phyloP scores from a whole-genome alignment of 305 asterid genomes.

The Fraxinus velutina region DNA sequence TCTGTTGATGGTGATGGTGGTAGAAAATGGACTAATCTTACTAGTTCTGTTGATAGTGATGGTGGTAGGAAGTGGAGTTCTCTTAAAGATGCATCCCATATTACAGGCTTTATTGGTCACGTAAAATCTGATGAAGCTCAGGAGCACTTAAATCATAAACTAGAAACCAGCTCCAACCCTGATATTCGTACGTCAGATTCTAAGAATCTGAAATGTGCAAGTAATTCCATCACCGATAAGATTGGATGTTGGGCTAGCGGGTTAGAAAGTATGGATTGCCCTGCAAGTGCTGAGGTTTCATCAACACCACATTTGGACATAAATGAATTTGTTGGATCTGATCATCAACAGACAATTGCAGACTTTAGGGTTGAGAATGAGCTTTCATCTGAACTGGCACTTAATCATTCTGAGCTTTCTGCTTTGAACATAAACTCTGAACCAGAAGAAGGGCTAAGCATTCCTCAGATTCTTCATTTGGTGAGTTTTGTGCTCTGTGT shows the following conservation, averaged over 20 bases:
- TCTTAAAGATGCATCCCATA: conserved; percentile 26
- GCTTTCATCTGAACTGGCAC: conserved; percentile 46
- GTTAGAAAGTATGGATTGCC: conserved; percentile 32
- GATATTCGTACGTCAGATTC: conserved; percentile 45
- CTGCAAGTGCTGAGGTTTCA: conserved; percentile 44
- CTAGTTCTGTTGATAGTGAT: conserved; percentile 85
- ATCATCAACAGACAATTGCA: conserved; percentile 42
- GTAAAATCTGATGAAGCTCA: conserved; percentile 56
- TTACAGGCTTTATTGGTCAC: conserved; percentile 46
- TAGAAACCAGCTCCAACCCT: conserved; percentile 49
- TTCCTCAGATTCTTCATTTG: conserved; percentile 91
- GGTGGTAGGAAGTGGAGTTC: conserved; percentile 94
- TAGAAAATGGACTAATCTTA: conserved; percentile 82
- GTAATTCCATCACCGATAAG: conserved; percentile 42
- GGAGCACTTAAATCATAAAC: conserved; percentile 41
- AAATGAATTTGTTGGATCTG: conserved; percentile 59
- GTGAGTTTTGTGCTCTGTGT: conserved; percentile 46
- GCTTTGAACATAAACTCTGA: conserved; percentile 48
- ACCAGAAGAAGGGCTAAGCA: conserved; percentile 72
- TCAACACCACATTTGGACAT: conserved; percentile 47
- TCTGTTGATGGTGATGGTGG: conserved; percentile 86
- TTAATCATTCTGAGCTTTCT: conserved; percentile 50
- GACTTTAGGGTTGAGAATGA: conserved; percentile 47
- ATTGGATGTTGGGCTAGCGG: conserved; percentile 42
- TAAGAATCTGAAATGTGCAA: conserved; percentile 48